Base-by-base conservation (phyloP, 805 yeast species). In the Pichia sporocuriosa region DNA sequence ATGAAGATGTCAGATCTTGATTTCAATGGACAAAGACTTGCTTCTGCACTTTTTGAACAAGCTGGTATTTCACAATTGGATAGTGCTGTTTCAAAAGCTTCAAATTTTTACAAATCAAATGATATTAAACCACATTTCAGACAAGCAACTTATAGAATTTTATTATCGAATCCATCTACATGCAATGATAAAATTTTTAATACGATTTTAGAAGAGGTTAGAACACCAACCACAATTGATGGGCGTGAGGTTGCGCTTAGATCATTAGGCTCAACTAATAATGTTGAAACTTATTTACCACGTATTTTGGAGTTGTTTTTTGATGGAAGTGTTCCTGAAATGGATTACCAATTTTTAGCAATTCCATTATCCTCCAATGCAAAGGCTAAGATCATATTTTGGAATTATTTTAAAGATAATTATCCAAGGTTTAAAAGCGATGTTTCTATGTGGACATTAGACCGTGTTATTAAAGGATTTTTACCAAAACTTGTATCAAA, bases 271-370 rank as follows among this genome's bases (percentile, higher is more conserved):
- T 57, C 63, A 15, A 63, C 72, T 17, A 49, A 62, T 28, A 64
- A 67, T 24, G 51, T 55, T 9, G 61, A 57, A 12, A 31, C 39
- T 8, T 61, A 66, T 23, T 60, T 74, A 21, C 51, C 58, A n/a
- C 54, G 55, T 36, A 58, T 74, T 36, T 49, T 77, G n/a, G 56
- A 50, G 0, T 51, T 68, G 43, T 56, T 76, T 25, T 54, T 69
- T 32, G 65, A 73, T 28, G 67, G 68, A 2, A 55, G 64, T 29
- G 67, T 79, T 27, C 76, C 77, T 0, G 67, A 67, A 20, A 81
- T 80, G 81, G 83, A 80, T 52, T 66, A 73, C 16, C 76, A 74
- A 51, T 74, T 70, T 53, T 60, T 79, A 38, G 71, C 73, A 3
- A 56, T 53, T 8, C 58, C 73, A 21, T 62, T 79, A 27, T 67